phyloP scores from a whole-genome alignment of 1,139 yeast species.

The Kodamaea anthophila region DNA sequence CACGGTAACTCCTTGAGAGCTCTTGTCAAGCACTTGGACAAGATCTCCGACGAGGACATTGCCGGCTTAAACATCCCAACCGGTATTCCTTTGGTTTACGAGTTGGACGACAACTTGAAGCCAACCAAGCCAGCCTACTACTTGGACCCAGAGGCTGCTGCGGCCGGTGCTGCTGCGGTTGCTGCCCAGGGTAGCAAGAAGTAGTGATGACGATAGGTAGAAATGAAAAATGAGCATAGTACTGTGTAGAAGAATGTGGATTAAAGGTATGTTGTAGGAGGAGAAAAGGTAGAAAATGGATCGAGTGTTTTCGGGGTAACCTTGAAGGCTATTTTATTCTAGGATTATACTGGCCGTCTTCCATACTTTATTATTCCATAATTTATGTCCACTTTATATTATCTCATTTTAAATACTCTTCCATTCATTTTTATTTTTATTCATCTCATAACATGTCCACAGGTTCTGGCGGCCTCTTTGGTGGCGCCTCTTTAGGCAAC shows the following conservation, averaged over 20 bases:
- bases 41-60: constrained; percentile 86
- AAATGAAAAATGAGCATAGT: not conserved
- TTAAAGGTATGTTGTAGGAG: not conserved
- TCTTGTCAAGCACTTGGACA: constrained; percentile 92
- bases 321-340: too few species aligned
- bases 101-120: constrained; percentile 79
- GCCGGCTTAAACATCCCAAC: constrained; percentile 96
- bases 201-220: constrained; percentile 12
- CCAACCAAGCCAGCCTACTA: constrained; percentile 93
- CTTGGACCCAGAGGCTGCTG: constrained; percentile 99
- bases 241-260: constrained; percentile 1
- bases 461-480: constrained; percentile 3
- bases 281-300: too few species aligned
- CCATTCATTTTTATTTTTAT: too few species aligned
- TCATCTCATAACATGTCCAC: too few species aligned
- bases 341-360: too few species aligned
- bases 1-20: constrained; percentile 99
- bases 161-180: constrained; percentile 99
- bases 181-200: constrained; percentile 84
- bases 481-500: too few species aligned
- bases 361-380: too few species aligned
- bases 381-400: too few species aligned
- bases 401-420: too few species aligned
- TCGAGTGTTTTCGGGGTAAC: too few species aligned
- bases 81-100: constrained; percentile 97